Conservation (phyloP, 768 basidiomycete genomes). For the Coprinellus micaceus region DNA sequence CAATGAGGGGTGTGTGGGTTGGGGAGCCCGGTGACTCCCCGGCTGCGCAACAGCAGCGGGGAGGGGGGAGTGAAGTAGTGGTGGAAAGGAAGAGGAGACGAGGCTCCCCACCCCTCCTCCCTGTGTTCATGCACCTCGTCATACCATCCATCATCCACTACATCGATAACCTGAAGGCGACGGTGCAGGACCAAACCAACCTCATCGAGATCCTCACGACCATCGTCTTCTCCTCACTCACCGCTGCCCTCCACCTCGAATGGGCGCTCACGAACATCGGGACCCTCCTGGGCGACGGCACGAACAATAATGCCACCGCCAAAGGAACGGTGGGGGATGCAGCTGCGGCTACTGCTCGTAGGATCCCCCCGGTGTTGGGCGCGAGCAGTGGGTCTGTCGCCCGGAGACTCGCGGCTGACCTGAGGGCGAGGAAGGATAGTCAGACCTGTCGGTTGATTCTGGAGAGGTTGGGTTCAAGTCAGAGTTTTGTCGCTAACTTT, state of each 20-base stretch:
- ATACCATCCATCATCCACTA: constrained; percentile 55
- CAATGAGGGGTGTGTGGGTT: constrained; percentile 32
- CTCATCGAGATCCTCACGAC: constrained; percentile 62
- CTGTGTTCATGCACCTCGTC: constrained; percentile 68
- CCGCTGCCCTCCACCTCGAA: constrained; percentile 67
- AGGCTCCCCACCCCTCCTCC: constrained; percentile 58
- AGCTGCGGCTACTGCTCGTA: background rate
- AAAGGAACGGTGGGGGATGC: too few relatives aligned
- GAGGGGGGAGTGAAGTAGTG: background rate
- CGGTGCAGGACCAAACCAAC: constrained; percentile 53
- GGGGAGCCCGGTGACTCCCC: background rate
- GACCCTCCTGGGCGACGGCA: constrained; percentile 42
- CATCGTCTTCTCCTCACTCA: constrained; percentile 62
- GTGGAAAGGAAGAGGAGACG: constrained; percentile 20
- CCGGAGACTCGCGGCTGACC: constrained; percentile 58
- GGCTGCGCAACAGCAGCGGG: background rate
- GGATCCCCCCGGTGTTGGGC: constrained; percentile 43
- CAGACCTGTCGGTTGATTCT: constrained; percentile 50
- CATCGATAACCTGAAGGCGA: constrained; percentile 50
- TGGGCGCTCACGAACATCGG: constrained; percentile 46
- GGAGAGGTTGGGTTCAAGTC: constrained; percentile 58
- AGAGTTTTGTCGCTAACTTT: constrained; percentile 70
- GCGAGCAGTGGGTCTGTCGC: constrained; percentile 64
- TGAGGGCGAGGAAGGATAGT: constrained; percentile 49
- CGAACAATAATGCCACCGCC: too few relatives aligned